Evolutionary conservation across 75 land plant species (phyloP).

Genomic region (Selaginella tamariscina): DNA sequence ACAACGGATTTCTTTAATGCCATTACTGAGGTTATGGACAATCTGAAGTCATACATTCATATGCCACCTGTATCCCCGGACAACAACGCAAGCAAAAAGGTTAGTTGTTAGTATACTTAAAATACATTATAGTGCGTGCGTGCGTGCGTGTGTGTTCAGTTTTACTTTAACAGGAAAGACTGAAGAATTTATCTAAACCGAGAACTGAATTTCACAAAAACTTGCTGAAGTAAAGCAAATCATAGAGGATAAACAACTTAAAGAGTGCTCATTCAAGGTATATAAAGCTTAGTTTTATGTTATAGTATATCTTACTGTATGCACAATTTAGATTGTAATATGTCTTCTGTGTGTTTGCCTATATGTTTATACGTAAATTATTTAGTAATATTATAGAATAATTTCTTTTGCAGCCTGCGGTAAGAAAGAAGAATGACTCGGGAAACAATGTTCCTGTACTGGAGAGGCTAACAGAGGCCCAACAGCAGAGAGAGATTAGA

Average conservation of each 20-base stretch:
- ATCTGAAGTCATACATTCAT: neutral
- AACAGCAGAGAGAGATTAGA: conserved; percentile 26
- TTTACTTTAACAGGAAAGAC: conserved; percentile 22
- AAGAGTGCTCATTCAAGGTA: conserved; percentile 37
- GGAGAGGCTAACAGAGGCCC: conserved; percentile 22
- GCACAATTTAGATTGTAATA: neutral
- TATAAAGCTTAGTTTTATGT: neutral
- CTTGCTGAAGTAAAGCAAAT: conserved; percentile 24
- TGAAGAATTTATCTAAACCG: conserved; percentile 27
- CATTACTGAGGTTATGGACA: neutral
- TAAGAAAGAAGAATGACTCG: conserved; percentile 25
- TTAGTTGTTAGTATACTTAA: neutral
- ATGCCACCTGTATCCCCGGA: neutral
- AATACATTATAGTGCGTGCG: neutral
- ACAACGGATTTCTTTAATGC: neutral
- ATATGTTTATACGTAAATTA: neutral
- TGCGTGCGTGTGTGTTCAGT: neutral
- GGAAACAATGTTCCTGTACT: conserved; percentile 21
- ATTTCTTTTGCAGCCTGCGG: conserved; percentile 19
- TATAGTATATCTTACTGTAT: neutral
- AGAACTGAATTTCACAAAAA: conserved; percentile 27
- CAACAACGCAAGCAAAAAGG: neutral
- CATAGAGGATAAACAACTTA: conserved; percentile 26
- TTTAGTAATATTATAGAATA: neutral
- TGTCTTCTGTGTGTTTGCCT: neutral